phyloP scores from a whole-genome alignment of 2,329 filamentous ascomycete genomes.

The Aspergillus sergii region DNA sequence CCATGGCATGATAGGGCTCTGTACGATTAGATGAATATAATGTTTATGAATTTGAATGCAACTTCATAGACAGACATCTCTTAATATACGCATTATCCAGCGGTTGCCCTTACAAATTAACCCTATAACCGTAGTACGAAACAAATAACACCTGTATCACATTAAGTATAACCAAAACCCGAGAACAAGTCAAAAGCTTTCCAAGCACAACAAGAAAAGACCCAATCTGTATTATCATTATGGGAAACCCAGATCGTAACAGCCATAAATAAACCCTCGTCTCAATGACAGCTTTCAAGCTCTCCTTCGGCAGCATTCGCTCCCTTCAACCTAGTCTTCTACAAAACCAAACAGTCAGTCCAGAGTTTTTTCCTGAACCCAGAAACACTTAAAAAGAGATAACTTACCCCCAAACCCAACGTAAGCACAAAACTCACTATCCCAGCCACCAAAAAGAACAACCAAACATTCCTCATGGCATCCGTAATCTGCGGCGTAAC shows the following conservation, averaged over 20 bases:
- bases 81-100: no score
- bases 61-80: not conserved
- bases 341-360: not conserved
- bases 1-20: not conserved
- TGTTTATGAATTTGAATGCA: not conserved
- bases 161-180: no score
- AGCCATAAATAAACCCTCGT: no score
- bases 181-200: no score
- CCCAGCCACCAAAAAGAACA: slow-evolving; percentile 12
- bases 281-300: not conserved
- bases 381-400: not conserved
- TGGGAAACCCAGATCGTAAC: no score
- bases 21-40: not conserved
- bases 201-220: no score
- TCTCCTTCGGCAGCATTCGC: not conserved
- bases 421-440: slow-evolving; percentile 6
- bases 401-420: slow-evolving; percentile 4
- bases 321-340: not conserved
- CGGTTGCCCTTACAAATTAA: rapidly evolving
- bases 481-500: slow-evolving; percentile 10
- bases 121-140: no score
- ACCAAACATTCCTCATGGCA: slow-evolving; percentile 11
- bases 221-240: no score
- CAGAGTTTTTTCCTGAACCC: not conserved
- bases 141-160: no score